Conservation (phyloP, 495 filamentous ascomycete species). For the Hypoxylon subgilvum region DNA sequence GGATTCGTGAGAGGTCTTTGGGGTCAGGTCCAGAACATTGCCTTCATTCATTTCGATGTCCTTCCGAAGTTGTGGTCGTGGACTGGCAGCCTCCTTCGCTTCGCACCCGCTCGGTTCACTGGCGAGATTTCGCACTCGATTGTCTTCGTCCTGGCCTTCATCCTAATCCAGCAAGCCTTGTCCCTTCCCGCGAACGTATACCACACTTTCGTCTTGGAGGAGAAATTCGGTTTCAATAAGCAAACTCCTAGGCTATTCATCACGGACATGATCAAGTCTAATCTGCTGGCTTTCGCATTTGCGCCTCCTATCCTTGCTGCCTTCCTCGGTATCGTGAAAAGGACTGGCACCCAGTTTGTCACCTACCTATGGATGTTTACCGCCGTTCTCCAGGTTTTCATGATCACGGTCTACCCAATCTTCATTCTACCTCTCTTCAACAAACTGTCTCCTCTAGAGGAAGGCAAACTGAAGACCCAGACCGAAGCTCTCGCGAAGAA, state of each 20-base stretch:
- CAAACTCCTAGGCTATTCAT: conserved; percentile 88
- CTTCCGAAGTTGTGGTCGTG: conserved; percentile 88
- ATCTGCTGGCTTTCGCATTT: conserved; percentile 77
- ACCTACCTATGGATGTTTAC: conserved; percentile 96
- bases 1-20: conserved; percentile 78
- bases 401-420: conserved; percentile 95
- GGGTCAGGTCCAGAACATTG: conserved; percentile 82
- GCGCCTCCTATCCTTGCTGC: conserved; percentile 86
- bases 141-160: conserved; percentile 87
- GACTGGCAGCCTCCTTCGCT: conserved; percentile 73
- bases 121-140: conserved; percentile 95
- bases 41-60: conserved; percentile 86
- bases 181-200: conserved; percentile 86
- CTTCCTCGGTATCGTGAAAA: conserved; percentile 88
- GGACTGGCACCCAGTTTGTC: conserved; percentile 90
- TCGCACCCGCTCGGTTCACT: conserved; percentile 75
- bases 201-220: conserved; percentile 92
- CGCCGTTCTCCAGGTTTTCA: conserved; percentile 84
- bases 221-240: conserved; percentile 99
- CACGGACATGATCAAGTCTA: conserved; percentile 89
- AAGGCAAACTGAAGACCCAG: conserved; percentile 82
- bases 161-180: conserved; percentile 75
- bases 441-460: conserved; percentile 90
- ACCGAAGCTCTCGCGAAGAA: conserved; percentile 85
- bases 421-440: conserved; percentile 96